Base-by-base conservation (phyloP, 2,329 filamentous ascomycete genomes). In the Talaromyces rugulosus region DNA sequence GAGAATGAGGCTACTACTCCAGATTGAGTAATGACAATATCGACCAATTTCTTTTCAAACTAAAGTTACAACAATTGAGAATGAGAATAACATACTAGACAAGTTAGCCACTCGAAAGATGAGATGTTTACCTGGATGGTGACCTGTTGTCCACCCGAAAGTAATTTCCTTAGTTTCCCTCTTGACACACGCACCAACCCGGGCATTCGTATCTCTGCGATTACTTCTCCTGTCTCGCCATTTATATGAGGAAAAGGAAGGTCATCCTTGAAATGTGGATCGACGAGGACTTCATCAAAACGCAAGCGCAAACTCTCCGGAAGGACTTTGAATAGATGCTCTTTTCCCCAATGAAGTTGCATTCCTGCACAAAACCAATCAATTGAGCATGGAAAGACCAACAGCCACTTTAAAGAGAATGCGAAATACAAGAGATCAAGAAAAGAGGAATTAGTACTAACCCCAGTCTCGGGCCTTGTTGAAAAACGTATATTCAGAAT, bases 401-500 rank as follows among this genome's bases (percentile, higher is more conserved):
- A 3, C 5, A n/a, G 4, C 36, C 16, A 40, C n/a, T n/a, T 14
- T 6, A 6, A 3, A 14, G 12, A n/a, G 5, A 14, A n/a, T n/a
- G 14, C 7, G n/a, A n/a, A 14, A 16, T 40, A 40, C 14, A 40
- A 40, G 12, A 14, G 36, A n/a, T 16, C 36, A n/a, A 40, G 16
- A 16, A 18, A 36, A 14, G n/a, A 12, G 28, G 12, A 4, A 12
- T 14, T 47, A 31, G 9, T 27, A 60, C 23, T 14, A 27, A 60
- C 58, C 58, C 58, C 58, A 60, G 58, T 60, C 52, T n/a, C 58
- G 58, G 5, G 51, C 33, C 47, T 60, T 60, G 33, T 60, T 60
- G 16, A 52, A 36, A 23, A 47, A 60, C 5, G 30, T 33, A 11
- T 60, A 30, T 44, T 60, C 40, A 16, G 58, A 31, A 47, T 60